Conservation (phyloP, 2,329 filamentous ascomycete genomes). For the Hymenoscyphus scutula region DNA sequence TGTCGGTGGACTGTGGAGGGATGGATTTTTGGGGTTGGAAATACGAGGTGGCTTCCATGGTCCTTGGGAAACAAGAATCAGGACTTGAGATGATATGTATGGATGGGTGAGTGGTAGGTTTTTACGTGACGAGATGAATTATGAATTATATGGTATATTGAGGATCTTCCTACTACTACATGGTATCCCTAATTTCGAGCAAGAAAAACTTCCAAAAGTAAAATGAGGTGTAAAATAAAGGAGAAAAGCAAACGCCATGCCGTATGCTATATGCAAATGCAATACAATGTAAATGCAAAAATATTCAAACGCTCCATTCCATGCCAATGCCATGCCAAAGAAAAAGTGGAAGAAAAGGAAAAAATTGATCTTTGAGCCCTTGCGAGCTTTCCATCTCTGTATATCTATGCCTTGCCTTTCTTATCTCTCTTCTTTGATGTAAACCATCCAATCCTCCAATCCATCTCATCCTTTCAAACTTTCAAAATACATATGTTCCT, state of each 20-base stretch:
- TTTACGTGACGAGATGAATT: too few relatives aligned
- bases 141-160: not conserved
- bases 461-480: not conserved
- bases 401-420: constrained; percentile 5
- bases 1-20: too few relatives aligned
- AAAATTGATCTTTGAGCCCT: constrained; percentile 7
- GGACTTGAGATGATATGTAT: too few relatives aligned
- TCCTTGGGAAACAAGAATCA: too few relatives aligned
- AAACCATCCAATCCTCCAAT: not conserved
- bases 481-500: not conserved
- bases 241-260: constrained; percentile 2
- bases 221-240: not conserved
- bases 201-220: not conserved
- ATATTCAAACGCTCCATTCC: not conserved
- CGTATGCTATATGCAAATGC: not conserved
- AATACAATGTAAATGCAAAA: constrained; percentile 5
- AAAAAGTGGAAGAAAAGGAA: not conserved
- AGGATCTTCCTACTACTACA: not conserved
- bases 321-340: constrained; percentile 6
- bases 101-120: too few relatives aligned
- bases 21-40: too few relatives aligned
- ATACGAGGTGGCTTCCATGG: too few relatives aligned
- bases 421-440: not conserved
- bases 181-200: not conserved
- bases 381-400: constrained; percentile 16